Conservation (phyloP, 2,329 filamentous ascomycete genomes). For the Talaromyces rugulosus region DNA sequence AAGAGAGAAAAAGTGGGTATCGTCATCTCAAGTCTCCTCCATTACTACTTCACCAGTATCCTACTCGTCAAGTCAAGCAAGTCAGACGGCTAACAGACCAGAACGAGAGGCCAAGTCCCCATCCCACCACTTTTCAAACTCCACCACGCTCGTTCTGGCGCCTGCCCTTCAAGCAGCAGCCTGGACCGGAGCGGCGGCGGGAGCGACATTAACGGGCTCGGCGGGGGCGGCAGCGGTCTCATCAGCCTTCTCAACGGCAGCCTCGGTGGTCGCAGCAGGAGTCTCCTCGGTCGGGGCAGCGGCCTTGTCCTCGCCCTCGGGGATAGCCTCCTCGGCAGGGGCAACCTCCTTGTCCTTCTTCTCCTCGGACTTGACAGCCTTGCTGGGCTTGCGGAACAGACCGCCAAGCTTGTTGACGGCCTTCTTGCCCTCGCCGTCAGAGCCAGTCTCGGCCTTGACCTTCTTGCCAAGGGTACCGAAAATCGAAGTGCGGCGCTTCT, state of each 20-base stretch:
- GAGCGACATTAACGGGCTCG: conserved; percentile 29
- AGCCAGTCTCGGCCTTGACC: conserved; percentile 46
- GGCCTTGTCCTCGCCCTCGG: conserved; percentile 26
- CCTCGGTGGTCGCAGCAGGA: conserved; percentile 22
- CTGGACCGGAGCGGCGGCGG: conserved; percentile 34
- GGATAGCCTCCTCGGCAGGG: conserved; percentile 22
- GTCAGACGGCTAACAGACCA: conserved; percentile 7
- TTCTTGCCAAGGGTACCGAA: conserved; percentile 54
- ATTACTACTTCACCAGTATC: conserved; percentile 15
- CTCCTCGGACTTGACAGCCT: conserved; percentile 41
- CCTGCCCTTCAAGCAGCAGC: conserved; percentile 39
- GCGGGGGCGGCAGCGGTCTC: conserved; percentile 18
- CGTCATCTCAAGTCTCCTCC: conserved; percentile 22
- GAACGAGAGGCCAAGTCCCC: conserved; percentile 27
- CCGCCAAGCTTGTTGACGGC: conserved; percentile 43
- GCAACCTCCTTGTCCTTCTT: conserved; percentile 32
- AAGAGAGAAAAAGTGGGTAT: conserved; percentile 21
- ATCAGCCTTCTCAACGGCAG: conserved; percentile 22
- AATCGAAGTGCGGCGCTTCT: conserved; percentile 49
- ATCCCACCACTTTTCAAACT: conserved; percentile 41
- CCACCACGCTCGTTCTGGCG: conserved; percentile 28
- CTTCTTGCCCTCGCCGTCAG: conserved; percentile 46
- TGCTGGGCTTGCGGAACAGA: conserved; percentile 47
- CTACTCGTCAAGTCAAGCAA: conserved; percentile 20
- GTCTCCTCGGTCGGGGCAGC: conserved; percentile 17